Base-by-base conservation (phyloP, 2,329 filamentous ascomycete genomes). In the Sporothrix luriei region DNA sequence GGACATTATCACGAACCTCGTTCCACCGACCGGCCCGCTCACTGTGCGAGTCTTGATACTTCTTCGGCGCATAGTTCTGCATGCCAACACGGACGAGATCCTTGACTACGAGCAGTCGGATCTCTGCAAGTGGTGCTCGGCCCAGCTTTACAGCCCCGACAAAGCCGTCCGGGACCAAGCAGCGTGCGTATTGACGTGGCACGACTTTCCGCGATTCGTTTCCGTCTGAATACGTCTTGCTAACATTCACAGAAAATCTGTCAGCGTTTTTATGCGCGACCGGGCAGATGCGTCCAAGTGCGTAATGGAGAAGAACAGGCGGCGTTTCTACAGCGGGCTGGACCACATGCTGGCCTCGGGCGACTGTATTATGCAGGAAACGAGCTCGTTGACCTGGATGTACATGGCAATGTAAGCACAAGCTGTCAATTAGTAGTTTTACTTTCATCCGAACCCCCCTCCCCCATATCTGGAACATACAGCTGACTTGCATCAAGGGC, bases 121-220 rank as follows among this genome's bases (percentile, higher is more conserved):
- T 0, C 69, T 71, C 6, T 74, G 72, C 68, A 57, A 62, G 38
- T 74, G 72, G 72, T 70, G 68, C 48, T 61, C 59, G 1, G 10
- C 57, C 4, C 71, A 69, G 40, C 70, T 74, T 3, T 68, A 64
- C 49, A 71, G 69, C 55, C 40, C 59, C 2, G 72, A 73, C 59
- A 62, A 52, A 29, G 72, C 71, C 1, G 73, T 74, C 43, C 73
- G 73, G 1, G 43, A 65, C 3, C 69, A 74, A 43, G 73, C 73
- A 24, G 59, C 68, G 72, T 73, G 38, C 3, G 72, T 72, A 3
- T 1, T 4, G 1, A 11, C 10, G 10, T 4, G 48, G 48, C 19
- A 49, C 19, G 4, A 7, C 4, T n/a, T 48, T 48, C 9, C 4
- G 5, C 38, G 11, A 59, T 4, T 29, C 19, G 1, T 7, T 46